phyloP scores from a whole-genome alignment of 1,139 yeast genomes.

The Suhomyces terraborum region DNA sequence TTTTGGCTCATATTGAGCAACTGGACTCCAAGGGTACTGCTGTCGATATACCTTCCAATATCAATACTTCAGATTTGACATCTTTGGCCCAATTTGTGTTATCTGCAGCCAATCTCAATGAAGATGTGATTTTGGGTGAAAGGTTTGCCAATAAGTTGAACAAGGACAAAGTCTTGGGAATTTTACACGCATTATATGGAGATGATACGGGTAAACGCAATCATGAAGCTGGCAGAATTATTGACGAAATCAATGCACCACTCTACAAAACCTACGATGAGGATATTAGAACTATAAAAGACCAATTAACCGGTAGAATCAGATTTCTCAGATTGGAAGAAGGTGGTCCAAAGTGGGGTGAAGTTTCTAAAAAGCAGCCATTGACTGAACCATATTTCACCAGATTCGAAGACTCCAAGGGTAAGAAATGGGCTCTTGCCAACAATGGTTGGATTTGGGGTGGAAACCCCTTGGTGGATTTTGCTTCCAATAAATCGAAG shows the following conservation, averaged over 20 bases:
- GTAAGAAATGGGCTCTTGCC: conserved; percentile 71
- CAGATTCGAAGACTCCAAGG: conserved; percentile 54
- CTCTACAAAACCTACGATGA: conserved; percentile 75
- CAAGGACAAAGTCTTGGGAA: conserved; percentile 48
- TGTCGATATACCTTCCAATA: conserved; percentile 32
- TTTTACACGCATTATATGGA: conserved; percentile 37
- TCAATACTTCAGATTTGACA: conserved; percentile 37
- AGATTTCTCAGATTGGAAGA: conserved; percentile 73
- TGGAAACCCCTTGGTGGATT: conserved; percentile 89
- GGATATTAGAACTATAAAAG: conserved; percentile 64
- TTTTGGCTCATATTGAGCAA: conserved; percentile 35
- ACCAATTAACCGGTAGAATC: conserved; percentile 73
- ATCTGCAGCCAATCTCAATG: conserved; percentile 36
- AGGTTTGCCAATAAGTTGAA: conserved; percentile 61
- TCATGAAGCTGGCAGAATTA: conserved; percentile 49
- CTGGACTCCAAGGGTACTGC: conserved; percentile 27
- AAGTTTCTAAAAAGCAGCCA: conserved; percentile 56
- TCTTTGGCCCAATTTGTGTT: conserved; percentile 56
- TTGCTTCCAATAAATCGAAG: conserved; percentile 77
- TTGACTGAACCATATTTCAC: conserved; percentile 89
- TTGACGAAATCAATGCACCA: conserved; percentile 77
- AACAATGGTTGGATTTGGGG: conserved; percentile 99
- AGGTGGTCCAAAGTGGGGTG: conserved; percentile 79
- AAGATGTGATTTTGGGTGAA: conserved; percentile 26
- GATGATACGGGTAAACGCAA: conserved; percentile 38